Base-by-base conservation (phyloP, 441 rosid genomes). In the Macaranga tanarius region DNA sequence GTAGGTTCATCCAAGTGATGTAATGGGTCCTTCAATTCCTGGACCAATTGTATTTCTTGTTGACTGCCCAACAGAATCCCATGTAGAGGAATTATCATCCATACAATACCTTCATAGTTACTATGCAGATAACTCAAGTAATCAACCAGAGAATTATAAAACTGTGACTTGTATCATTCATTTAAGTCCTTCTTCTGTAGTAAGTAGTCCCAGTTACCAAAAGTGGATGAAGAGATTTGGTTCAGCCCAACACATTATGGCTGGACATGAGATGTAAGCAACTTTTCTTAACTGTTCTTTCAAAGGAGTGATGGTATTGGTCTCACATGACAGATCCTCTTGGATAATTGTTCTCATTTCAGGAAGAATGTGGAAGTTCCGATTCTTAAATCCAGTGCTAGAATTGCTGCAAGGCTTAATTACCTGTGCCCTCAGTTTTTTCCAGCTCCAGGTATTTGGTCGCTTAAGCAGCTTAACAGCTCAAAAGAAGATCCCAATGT, bases 401-500 rank as follows among this genome's bases (percentile, higher is more conserved):
- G 91, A 85, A 84, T 91, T 57, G 76, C 97, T 15, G 90, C 98
- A 10, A 84, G 92, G 62, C 97, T 92, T 71, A 88, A 95, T 82
- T 91, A 91, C 80, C 76, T 95, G 78, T 95, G 97, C 56, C 98
- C 99, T 31, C 99, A 91, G 86, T 90, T 92, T 84, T 95, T 95
- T 76, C 99, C 98, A 15, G 88, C 92, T 75, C 86, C 94, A 40
- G 98, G 97, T 17, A 88, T 89, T 78, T 88, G 92, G 96, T 80
- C 90, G 54, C 81, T 75, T 62, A 54, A 79, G 70, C 79, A 79
- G 42, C 80, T 65, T 81, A 71, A 66, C 70, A 67, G 73, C 72
- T 62, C 77, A 3, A 60, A 75, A 13, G 56, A 67, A 28, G 75
- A 81, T 65, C 65, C 83, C 54, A 44, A n/a, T 69, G 56, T 70